These are phyloP conservation scores for Tremella mesenterica DNA, from an alignment of 768 basidiomycete genomes.

Conservation along the genomic window DNA sequence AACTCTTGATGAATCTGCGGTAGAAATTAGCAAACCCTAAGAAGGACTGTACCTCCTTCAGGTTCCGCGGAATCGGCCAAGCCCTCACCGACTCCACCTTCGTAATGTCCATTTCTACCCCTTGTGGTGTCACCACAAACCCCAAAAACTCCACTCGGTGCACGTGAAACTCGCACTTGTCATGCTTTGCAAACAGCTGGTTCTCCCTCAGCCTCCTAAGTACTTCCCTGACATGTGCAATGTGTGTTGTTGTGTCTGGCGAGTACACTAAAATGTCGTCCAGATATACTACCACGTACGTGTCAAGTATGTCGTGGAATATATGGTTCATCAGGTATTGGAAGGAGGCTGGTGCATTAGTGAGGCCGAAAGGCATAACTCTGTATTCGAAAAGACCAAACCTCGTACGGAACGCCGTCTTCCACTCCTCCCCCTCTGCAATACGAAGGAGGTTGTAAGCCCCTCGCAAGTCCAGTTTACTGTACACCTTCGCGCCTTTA, in stretches of 20 bases:
- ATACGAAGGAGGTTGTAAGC: constrained; percentile 49
- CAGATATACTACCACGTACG: constrained; percentile 13
- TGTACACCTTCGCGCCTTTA: constrained; percentile 10
- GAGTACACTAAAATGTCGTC: constrained; percentile 31
- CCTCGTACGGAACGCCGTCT: constrained; percentile 46
- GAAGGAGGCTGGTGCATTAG: constrained; percentile 25
- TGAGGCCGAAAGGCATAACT: constrained; percentile 30
- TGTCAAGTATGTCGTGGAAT: constrained; percentile 16
- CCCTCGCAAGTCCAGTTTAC: constrained; percentile 44
- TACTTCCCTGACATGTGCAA: constrained; percentile 11
- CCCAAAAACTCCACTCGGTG: constrained; percentile 23
- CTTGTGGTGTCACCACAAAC: constrained; percentile 6
- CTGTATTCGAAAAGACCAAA: constrained; percentile 21
- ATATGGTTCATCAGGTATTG: constrained; percentile 24
- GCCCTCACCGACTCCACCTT: constrained; percentile 8
- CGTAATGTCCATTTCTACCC: constrained; percentile 6
- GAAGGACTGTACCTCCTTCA: constrained; percentile 44
- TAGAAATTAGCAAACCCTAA: constrained; percentile 51
- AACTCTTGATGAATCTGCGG: constrained; percentile 46
- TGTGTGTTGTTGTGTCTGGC: constrained; percentile 9
- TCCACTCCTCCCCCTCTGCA: constrained; percentile 47
- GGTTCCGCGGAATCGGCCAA: constrained; percentile 14
- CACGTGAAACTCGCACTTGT: constrained; percentile 26
- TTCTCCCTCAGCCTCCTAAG: constrained; percentile 10
- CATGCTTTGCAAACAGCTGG: constrained; percentile 14